phyloP scores from a whole-genome alignment of 2,329 filamentous ascomycete species.

The Ophiostoma himal-ulmi region DNA sequence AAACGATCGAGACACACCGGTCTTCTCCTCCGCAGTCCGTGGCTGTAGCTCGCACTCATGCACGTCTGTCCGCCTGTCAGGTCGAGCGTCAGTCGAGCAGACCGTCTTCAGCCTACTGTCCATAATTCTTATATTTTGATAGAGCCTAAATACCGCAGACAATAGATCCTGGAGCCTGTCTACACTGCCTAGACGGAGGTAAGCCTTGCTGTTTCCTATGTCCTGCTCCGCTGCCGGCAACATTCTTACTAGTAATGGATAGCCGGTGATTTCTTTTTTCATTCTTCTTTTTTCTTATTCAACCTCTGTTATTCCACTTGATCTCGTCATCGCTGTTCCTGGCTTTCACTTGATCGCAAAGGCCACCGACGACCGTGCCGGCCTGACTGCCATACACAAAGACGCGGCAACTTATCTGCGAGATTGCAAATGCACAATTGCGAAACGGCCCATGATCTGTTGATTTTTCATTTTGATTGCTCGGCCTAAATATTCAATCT shows the following conservation, averaged over 20 bases:
- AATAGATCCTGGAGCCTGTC: neutral
- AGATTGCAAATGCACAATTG: neutral
- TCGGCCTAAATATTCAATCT: too few relatives aligned
- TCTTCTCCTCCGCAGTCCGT: slow-evolving; percentile 7
- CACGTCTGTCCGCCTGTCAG: slow-evolving; percentile 3
- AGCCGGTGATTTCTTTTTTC: neutral
- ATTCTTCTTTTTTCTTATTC: neutral
- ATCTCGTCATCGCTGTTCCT: slow-evolving; percentile 6
- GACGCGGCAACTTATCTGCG: slow-evolving; percentile 6
- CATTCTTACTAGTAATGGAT: neutral
- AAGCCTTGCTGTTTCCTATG: slow-evolving; percentile 1
- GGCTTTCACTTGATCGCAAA: neutral
- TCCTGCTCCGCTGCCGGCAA: slow-evolving; percentile 6
- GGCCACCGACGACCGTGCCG: neutral
- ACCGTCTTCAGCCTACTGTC: too few relatives aligned
- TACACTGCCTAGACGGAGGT: neutral
- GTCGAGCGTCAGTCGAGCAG: neutral
- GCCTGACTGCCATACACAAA: neutral
- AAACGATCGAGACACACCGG: neutral
- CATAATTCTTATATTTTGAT: neutral
- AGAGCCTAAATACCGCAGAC: slow-evolving; percentile 14
- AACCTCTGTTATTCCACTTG: neutral
- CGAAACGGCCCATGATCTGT: neutral
- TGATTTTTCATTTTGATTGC: neutral
- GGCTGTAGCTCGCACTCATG: neutral